These are phyloP conservation scores for Fusarium vanettenii DNA, from an alignment of 2,329 filamentous ascomycete genomes.

Conservation along the genomic window DNA sequence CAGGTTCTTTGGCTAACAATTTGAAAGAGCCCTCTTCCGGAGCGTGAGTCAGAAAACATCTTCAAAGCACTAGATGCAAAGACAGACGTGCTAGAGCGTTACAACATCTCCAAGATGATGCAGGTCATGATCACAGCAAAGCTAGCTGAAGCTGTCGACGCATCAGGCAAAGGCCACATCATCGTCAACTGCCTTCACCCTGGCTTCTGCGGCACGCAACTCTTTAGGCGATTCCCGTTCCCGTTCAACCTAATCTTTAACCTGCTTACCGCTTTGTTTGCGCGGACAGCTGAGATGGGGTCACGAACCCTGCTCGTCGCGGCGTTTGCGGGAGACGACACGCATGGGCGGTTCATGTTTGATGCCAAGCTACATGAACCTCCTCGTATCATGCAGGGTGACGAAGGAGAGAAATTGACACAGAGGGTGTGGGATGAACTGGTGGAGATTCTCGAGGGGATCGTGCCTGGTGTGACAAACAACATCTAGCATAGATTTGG, in stretches of 20 bases:
- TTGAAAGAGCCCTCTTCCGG: slow-evolving; percentile 47
- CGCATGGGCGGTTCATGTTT: slow-evolving; percentile 56
- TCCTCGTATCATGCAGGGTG: slow-evolving; percentile 44
- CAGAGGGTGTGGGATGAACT: slow-evolving; percentile 57
- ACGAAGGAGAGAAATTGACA: slow-evolving; percentile 51
- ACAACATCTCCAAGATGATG: slow-evolving; percentile 48
- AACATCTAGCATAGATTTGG: slow-evolving; percentile 42
- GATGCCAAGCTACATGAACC: slow-evolving; percentile 44
- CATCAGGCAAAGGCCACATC: slow-evolving; percentile 47
- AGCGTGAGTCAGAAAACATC: slow-evolving; percentile 46
- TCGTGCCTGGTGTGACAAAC: slow-evolving; percentile 53
- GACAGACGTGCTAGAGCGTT: slow-evolving; percentile 36
- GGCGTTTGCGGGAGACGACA: slow-evolving; percentile 50
- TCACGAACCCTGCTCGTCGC: slow-evolving; percentile 53
- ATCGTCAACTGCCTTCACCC: slow-evolving; percentile 55
- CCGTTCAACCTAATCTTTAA: slow-evolving; percentile 41
- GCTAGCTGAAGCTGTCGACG: slow-evolving; percentile 49
- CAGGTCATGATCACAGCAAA: slow-evolving; percentile 45
- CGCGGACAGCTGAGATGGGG: slow-evolving; percentile 53
- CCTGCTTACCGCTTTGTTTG: slow-evolving; percentile 40
- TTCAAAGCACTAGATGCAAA: slow-evolving; percentile 48
- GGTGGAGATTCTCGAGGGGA: slow-evolving; percentile 53
- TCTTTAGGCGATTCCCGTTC: slow-evolving; percentile 50
- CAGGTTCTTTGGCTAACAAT: neutral
- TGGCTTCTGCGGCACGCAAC: slow-evolving; percentile 54